These are phyloP conservation scores for Cercospora sp. DNA, from an alignment of 2,329 filamentous ascomycete species.

Conservation along the genomic window DNA sequence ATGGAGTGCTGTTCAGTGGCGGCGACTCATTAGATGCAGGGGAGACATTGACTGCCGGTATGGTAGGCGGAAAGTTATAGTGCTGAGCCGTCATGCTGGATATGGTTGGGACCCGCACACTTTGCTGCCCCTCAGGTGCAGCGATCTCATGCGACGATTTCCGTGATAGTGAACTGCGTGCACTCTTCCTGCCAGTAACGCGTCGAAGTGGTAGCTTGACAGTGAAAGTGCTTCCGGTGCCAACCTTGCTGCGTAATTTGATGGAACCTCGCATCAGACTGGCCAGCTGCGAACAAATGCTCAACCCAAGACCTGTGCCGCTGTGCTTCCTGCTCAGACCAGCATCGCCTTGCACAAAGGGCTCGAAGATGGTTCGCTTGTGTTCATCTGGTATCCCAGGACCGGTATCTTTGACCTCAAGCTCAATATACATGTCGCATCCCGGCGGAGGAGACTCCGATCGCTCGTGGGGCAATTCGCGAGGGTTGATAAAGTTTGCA, in stretches of 20 bases:
- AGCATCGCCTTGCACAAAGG: constrained; percentile 87
- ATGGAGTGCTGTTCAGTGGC: constrained; percentile 20
- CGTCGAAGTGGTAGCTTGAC: constrained; percentile 80
- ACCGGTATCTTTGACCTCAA: constrained; percentile 84
- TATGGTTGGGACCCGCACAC: constrained; percentile 1
- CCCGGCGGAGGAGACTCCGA: constrained; percentile 53
- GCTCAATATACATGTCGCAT: constrained; percentile 72
- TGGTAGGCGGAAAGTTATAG: not conserved
- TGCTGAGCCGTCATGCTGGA: constrained; percentile 8
- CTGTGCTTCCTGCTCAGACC: constrained; percentile 90
- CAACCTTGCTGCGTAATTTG: constrained; percentile 67
- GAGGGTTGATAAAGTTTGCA: constrained; percentile 25
- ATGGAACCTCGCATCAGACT: constrained; percentile 80
- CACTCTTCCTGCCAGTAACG: constrained; percentile 8
- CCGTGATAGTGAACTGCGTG: not conserved
- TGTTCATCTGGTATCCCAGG: constrained; percentile 78
- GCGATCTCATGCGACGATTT: not conserved
- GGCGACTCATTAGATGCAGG: not conserved
- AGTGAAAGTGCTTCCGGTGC: constrained; percentile 75
- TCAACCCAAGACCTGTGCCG: constrained; percentile 82
- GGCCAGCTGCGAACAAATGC: constrained; percentile 85
- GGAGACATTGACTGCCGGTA: not conserved
- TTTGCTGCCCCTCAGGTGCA: not conserved
- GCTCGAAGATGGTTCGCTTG: constrained; percentile 84
- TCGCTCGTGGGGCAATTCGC: constrained; percentile 17